phyloP scores from a whole-genome alignment of 306 rosid species.

The Quillaja saponaria region DNA sequence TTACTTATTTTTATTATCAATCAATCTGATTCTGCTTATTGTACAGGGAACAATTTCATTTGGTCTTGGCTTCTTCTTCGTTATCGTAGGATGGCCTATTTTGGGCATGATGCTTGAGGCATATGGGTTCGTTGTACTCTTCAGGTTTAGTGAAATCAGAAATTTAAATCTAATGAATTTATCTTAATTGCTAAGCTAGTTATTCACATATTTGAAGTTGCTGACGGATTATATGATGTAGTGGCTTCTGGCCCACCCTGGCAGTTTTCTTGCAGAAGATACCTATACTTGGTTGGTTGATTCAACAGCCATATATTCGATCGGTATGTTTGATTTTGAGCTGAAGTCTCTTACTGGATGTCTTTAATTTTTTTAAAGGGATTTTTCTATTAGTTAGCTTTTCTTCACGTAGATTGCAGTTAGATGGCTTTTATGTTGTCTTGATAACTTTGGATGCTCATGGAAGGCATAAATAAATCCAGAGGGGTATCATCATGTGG shows the following conservation, averaged over 20 bases:
- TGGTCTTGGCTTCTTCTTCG: conserved; percentile 84
- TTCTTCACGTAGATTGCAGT: background rate
- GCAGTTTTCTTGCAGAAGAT: conserved; percentile 90
- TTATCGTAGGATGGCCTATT: conserved; percentile 93
- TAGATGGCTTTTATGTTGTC: background rate
- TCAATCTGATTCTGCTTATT: conserved; percentile 6
- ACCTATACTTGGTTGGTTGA: conserved; percentile 89
- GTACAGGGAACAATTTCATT: conserved; percentile 89
- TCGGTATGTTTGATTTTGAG: conserved; percentile 56
- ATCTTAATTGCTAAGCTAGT: conserved; percentile 1
- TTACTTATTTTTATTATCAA: conserved; percentile 10
- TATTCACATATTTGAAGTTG: conserved; percentile 24
- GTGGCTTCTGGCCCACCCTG: conserved; percentile 99
- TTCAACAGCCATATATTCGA: conserved; percentile 85
- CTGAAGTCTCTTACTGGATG: conserved; percentile 8
- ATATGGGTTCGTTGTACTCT: conserved; percentile 84
- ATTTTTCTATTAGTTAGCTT: background rate
- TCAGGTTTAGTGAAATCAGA: conserved; percentile 60
- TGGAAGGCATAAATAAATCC: background rate
- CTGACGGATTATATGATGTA: conserved; percentile 50
- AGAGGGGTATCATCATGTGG: background rate
- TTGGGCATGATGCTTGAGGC: conserved; percentile 91
- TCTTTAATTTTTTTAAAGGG: conserved; percentile 1
- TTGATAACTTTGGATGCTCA: background rate
- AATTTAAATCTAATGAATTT: conserved; percentile 18